These are phyloP conservation scores for Tolypocladium inflatum DNA, from an alignment of 2,329 filamentous ascomycete genomes.

Conservation along the genomic window DNA sequence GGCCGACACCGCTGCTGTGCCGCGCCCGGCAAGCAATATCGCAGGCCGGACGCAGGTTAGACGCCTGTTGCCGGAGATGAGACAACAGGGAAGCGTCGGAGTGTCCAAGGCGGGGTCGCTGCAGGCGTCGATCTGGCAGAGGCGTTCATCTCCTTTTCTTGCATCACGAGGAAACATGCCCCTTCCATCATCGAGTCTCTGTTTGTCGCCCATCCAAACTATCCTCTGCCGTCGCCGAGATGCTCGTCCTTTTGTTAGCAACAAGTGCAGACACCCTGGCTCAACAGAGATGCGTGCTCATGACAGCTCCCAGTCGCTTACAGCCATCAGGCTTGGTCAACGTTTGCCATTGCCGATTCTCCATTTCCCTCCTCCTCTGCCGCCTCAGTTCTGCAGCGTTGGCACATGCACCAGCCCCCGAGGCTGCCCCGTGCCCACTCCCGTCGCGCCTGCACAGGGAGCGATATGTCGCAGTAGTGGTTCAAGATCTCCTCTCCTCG, in stretches of 20 bases:
- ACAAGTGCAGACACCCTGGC: neutral
- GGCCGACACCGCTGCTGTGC: neutral
- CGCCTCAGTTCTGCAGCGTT: slow-evolving; percentile 68
- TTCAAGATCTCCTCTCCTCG: slow-evolving; percentile 80
- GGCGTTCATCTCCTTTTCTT: neutral
- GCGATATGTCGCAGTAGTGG: slow-evolving; percentile 83
- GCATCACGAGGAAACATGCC: neutral
- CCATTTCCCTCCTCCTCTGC: slow-evolving; percentile 8
- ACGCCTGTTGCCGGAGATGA: neutral
- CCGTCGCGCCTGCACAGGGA: slow-evolving; percentile 70
- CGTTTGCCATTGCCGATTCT: neutral
- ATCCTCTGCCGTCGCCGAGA: neutral
- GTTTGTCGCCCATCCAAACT: neutral
- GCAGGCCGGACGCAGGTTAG: neutral
- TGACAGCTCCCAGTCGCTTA: neutral
- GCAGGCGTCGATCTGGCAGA: neutral
- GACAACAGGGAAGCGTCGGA: neutral
- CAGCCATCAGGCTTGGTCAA: neutral
- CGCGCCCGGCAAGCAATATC: neutral
- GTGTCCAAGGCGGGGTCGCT: neutral
- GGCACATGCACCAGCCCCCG: slow-evolving; percentile 82
- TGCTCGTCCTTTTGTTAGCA: neutral
- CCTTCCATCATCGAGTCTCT: neutral
- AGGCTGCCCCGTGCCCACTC: slow-evolving; percentile 85
- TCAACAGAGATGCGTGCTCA: neutral